Evolutionary conservation across 768 basidiomycete genomes (phyloP).

Genomic region (Lyophyllum shimeji): DNA sequence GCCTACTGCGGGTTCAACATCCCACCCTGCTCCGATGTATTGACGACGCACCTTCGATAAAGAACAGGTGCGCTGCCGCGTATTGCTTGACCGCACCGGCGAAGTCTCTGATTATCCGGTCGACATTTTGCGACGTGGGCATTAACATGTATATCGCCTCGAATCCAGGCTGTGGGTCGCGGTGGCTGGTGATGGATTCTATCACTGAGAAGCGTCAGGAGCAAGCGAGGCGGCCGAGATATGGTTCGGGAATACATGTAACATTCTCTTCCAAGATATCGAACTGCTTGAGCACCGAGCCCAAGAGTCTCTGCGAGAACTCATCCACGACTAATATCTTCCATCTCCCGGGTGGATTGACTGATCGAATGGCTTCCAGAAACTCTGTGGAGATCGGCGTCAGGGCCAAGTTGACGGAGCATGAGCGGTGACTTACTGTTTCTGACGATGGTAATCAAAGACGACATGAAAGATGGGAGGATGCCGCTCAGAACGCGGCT

Average conservation of each 20-base stretch:
- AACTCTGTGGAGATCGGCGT: conserved; percentile 54
- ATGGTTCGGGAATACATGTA: conserved; percentile 65
- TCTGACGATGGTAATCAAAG: conserved; percentile 41
- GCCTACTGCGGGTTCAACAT: conserved; percentile 41
- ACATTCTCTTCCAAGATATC: conserved; percentile 97
- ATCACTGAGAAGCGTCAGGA: conserved; percentile 59
- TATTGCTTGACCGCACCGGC: conserved; percentile 60
- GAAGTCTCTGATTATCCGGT: conserved; percentile 88
- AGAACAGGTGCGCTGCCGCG: conserved; percentile 86
- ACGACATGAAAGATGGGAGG: conserved; percentile 30
- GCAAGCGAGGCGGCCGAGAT: neutral
- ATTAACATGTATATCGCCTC: conserved; percentile 95
- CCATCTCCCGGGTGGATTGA: conserved; percentile 87
- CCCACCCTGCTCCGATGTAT: neutral
- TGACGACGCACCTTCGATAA: conserved; percentile 68
- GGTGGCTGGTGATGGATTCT: conserved; percentile 81
- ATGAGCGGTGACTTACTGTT: conserved; percentile 33
- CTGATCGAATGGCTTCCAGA: conserved; percentile 83
- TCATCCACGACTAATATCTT: conserved; percentile 98
- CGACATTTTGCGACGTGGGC: conserved; percentile 92
- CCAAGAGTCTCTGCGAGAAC: conserved; percentile 79
- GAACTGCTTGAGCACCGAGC: conserved; percentile 86
- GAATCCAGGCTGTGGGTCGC: conserved; percentile 80
- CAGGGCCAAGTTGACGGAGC: neutral
- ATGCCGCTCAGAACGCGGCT: conserved; percentile 2